Conservation (phyloP, 1,284 basidiomycete species). For the Filobasidium uniguttulatum region DNA sequence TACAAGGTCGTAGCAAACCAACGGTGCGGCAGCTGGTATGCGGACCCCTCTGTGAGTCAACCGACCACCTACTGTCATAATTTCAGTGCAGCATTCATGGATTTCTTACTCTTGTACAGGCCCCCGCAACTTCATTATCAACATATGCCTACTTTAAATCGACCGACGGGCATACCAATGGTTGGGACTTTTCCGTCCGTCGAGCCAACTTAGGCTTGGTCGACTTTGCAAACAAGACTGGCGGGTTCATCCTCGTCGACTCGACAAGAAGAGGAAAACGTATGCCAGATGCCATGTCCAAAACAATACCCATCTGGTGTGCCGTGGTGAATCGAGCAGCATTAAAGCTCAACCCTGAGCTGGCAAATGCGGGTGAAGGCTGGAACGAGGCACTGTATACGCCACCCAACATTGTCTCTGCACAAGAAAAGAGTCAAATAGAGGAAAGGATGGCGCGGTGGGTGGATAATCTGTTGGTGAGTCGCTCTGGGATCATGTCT, state of each 20-base stretch:
- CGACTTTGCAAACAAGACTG: conserved; percentile 42
- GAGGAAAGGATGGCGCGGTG: conserved; percentile 63
- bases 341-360: conserved; percentile 10
- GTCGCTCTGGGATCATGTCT: neutral
- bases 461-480: conserved; percentile 50
- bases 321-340: conserved; percentile 71
- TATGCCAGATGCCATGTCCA: conserved; percentile 85
- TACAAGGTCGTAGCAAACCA: conserved; percentile 56
- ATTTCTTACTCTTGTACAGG: neutral
- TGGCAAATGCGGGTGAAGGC: conserved; percentile 5
- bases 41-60: conserved; percentile 46
- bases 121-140: neutral
- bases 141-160: conserved; percentile 82
- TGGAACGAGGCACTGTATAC: conserved; percentile 32
- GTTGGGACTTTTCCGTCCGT: conserved; percentile 76
- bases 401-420: conserved; percentile 30
- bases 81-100: neutral
- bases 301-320: conserved; percentile 90
- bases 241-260: conserved; percentile 79
- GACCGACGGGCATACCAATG: conserved; percentile 66
- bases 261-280: conserved; percentile 88
- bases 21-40: conserved; percentile 90
- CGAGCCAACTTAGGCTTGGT: conserved; percentile 75
- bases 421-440: conserved; percentile 33
- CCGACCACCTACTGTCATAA: neutral